Evolutionary conservation across 1,139 yeast genomes (phyloP), one percentile per base, ranked within the genome.

Genomic region (Saccharomyces pastorianus): DNA sequence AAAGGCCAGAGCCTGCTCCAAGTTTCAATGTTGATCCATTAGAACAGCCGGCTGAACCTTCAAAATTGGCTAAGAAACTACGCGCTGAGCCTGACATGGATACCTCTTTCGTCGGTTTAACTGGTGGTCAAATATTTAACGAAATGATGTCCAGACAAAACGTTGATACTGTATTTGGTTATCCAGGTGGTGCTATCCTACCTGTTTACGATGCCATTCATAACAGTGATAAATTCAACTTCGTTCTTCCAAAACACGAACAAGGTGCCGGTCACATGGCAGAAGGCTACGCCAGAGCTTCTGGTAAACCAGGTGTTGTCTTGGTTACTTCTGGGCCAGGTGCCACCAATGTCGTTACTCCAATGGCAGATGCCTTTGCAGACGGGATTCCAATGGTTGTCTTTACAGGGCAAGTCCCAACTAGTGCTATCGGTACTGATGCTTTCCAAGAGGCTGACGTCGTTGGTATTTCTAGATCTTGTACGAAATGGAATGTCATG

Each of bases 181-280:
- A 88, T 74, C 96, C 98, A 53, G 98, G 99, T 66, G 99, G 99
- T 70, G 99, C 99, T 63, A 93, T 93, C 69, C 80, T 93, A 66
- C 98, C 99, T 26, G 99, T 93, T 32, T 93, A 87, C 69, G 99
- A 93, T 70, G 99, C 98, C 62, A 93, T 93, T 65, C 88, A 87
- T 77, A 87, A 91, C 75, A 88, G 96, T 14, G 85, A 86, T 56
- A 82, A 86, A 66, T 91, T 93, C 78, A 83, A 84, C 63, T 93
- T 93, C 71, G 88, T 93, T 56, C 77, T 93, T 64, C 99, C 99
- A 52, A 83, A 96, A 68, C 99, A 93, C 71, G 99, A 93, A 73
- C 99, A 93, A 75, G 99, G 99, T 72, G 99, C 99, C 26, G 99
- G 99, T 52, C 99, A 93, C 73, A 93, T 93, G 99, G 99, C 99